Evolutionary conservation across 1,284 basidiomycete genomes (phyloP).

Genomic region (Phaffia rhodozyma): DNA sequence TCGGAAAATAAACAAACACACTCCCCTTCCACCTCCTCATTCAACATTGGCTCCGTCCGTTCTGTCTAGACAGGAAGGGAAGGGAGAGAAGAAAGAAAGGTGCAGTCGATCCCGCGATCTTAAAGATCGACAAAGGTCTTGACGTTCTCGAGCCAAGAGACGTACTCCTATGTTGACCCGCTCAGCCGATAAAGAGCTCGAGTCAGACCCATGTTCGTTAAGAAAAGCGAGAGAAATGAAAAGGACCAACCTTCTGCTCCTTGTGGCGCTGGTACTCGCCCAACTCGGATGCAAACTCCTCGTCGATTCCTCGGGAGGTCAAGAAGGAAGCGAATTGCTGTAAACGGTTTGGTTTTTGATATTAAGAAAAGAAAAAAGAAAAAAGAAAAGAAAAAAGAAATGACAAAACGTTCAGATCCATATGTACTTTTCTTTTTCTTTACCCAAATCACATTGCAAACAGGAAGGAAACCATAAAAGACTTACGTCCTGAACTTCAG

Average conservation of each 20-base stretch:
- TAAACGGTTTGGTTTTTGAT: too few species aligned
- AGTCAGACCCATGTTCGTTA: not conserved
- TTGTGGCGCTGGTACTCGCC: constrained; percentile 10
- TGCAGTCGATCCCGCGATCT: not conserved
- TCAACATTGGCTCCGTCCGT: too few species aligned
- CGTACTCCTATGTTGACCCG: constrained; percentile 70
- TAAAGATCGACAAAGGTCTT: constrained; percentile 62
- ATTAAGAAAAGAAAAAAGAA: not conserved
- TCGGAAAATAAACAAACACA: too few species aligned
- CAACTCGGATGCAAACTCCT: constrained; percentile 1
- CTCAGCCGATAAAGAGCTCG: not conserved
- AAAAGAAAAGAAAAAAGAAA: not conserved
- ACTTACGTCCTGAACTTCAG: constrained; percentile 59
- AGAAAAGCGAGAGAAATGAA: not conserved
- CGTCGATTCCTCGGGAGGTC: constrained; percentile 12
- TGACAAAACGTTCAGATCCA: not conserved
- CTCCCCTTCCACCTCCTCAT: too few species aligned
- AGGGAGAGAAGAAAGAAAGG: too few species aligned
- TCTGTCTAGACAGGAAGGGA: too few species aligned
- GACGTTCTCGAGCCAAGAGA: constrained; percentile 74
- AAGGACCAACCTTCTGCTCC: constrained; percentile 13
- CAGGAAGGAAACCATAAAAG: too few species aligned
- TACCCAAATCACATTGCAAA: constrained; percentile 17
- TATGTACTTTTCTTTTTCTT: too few species aligned
- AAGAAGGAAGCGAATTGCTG: constrained; percentile 14